phyloP scores from a whole-genome alignment of 164 flowering plant species.

The Vitis labrusca region DNA sequence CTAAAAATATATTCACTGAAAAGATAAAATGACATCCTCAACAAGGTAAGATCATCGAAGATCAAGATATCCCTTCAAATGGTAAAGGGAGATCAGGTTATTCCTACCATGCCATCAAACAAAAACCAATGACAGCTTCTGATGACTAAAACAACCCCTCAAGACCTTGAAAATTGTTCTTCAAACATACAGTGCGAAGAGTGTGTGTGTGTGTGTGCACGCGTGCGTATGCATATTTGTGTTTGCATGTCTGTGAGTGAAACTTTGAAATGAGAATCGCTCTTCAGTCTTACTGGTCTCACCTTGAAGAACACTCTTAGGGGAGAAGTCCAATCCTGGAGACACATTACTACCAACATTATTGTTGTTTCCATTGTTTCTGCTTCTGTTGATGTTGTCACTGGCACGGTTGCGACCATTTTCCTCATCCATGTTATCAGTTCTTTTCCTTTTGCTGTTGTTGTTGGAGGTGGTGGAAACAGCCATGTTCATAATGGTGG shows the following conservation, averaged over 20 bases:
- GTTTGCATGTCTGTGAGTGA: background rate
- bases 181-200: background rate
- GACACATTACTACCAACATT: background rate
- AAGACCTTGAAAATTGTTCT: background rate
- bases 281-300: conserved; percentile 18
- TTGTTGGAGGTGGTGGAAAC: background rate
- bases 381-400: conserved; percentile 3
- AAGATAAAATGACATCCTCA: no score
- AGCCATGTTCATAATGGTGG: no score
- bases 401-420: background rate
- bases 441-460: background rate
- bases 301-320: conserved; percentile 49
- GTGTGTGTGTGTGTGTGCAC: no score
- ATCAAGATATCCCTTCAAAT: no score
- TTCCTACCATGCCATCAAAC: background rate
- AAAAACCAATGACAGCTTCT: background rate
- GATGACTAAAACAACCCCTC: background rate
- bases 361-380: background rate
- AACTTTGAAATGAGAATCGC: conserved; percentile 2
- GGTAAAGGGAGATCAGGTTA: background rate
- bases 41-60: no score
- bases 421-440: background rate
- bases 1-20: no score
- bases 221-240: background rate
- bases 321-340: conserved; percentile 34